Evolutionary conservation across 1,284 basidiomycete species (phyloP), one percentile per base, ranked within the genome.

Genomic region (Irpex sp.): DNA sequence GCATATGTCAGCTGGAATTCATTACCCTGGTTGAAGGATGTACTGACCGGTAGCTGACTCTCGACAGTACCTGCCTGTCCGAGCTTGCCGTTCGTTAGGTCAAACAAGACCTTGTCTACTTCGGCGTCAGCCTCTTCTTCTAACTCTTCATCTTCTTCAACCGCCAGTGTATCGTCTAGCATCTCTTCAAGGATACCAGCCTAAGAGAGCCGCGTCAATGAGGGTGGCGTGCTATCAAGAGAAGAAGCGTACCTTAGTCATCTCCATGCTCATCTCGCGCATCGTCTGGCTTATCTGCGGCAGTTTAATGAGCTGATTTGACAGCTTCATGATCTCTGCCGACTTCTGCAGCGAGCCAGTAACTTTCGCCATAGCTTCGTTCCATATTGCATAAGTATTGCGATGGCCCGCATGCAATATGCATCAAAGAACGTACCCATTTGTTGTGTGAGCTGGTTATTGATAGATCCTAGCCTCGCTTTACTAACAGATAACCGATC

Each of bases 301-400:
- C 40, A 99, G 81, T 73, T 90, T 96, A 71, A 99, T 82, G 55
- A 99, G 85, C 57, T 90, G 82, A 77, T 98, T 99, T 3, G 96
- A 97, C 38, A 96, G 83, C 79, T 94, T 99, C 97, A 99, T 99
- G 67, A 99, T 98, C 77, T 99, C 97, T 1, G 97, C 96, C 8
- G 94, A 97, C 77, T 96, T 98, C 78, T 98, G 96, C 69, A 99
- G 82, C 21, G 94, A 88, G 6, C 97, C 97, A 2, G 97, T 98
- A 49, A 99, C 94, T 79, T 99, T 99, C 70, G 91, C 81, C 92
- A 98, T 95, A 0, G 97, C 97, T 98, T 44, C 40, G 15, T 44
- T 44, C 15, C 40, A 58, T 13, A 17, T 7, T n/a, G 49, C 38
- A 37, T 36, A 11, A 52, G 54, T 17, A 31, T 6, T n/a, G 63